Conservation (phyloP, 2,329 filamentous ascomycete species). For the Cytospora schulzeri region DNA sequence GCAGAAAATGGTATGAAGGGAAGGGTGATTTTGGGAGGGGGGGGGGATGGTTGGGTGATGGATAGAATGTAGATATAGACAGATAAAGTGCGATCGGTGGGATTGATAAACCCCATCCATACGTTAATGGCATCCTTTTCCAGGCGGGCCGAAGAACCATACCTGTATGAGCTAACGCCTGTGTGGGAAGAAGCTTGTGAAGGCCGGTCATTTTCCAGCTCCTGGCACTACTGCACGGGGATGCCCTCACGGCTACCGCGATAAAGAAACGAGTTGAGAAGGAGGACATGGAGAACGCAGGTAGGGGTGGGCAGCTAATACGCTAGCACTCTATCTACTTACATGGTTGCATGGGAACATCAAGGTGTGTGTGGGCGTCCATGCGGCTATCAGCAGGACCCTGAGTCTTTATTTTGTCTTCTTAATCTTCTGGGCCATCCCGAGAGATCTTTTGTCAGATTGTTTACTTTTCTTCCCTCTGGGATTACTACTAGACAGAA, state of each 20-base stretch:
- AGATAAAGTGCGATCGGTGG: background rate
- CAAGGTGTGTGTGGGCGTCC: background rate
- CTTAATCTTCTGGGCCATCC: background rate
- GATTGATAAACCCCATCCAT: too few relatives aligned
- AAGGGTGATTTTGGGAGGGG: too few relatives aligned
- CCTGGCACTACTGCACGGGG: background rate
- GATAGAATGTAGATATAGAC: background rate
- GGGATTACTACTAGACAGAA: background rate
- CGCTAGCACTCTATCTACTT: background rate
- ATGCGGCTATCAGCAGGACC: background rate
- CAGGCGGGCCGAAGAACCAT: background rate
- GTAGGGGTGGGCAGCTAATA: background rate
- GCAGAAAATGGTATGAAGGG: background rate
- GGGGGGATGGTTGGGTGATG: too few relatives aligned
- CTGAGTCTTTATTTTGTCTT: background rate
- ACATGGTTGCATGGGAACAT: background rate
- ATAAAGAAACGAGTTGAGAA: background rate
- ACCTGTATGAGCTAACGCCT: too few relatives aligned
- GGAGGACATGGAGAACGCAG: background rate
- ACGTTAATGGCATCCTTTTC: background rate
- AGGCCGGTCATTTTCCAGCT: background rate
- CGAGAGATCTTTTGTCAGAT: background rate
- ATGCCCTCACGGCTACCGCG: background rate
- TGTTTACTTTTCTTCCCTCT: background rate
- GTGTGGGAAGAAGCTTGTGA: background rate